Evolutionary conservation across 2,329 filamentous ascomycete species (phyloP), one percentile per base, ranked within the genome.

Genomic region (Aspergillus vadensis): DNA sequence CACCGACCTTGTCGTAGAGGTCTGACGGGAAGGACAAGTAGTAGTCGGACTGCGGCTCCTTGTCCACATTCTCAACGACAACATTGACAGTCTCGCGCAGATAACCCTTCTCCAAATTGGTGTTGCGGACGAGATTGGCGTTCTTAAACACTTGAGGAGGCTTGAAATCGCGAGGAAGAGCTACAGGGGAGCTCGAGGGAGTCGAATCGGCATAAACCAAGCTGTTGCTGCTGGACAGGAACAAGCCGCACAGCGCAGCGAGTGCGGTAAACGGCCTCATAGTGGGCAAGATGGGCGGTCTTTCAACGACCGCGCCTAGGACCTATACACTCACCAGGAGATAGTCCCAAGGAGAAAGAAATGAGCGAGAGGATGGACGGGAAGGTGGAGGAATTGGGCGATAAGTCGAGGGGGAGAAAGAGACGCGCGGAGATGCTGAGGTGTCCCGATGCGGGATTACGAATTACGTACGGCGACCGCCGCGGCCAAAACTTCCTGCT

Each of bases 131-230:
- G 30, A 98, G 79, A 76, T 99, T 98, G 77, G 85, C 85, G 79
- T 99, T 97, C 81, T 93, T 92, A 82, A 97, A 99, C 67, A 93
- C 91, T 75, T 92, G 91, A 14, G 93, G 90, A 57, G 94, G 92
- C 77, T 86, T 89, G 82, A 97, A 97, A 63, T 77, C 72, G 62
- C 70, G 69, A 44, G 75, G 74, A 23, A 80, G 71, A 60, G 75
- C 67, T 58, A 75, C 70, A 64, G 74, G 72, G 57, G 70, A 65
- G 57, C 70, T 68, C 47, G 65, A 67, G 49, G 66, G 27, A 7
- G 63, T 75, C 58, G 71, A 62, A 43, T 74, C 69, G 64, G 73
- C 72, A 64, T 67, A 71, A 70, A 74, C 69, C 60, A 72, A 63
- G 63, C 60, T 65, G 67, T 70, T 73, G 60, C 71, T 71, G 60